Percentiles rank a stretch among this genome's conserved stretches.
These are phyloP conservation scores for Plantago elongata DNA, from an alignment of 257 asterid species.

Conservation along the genomic window DNA sequence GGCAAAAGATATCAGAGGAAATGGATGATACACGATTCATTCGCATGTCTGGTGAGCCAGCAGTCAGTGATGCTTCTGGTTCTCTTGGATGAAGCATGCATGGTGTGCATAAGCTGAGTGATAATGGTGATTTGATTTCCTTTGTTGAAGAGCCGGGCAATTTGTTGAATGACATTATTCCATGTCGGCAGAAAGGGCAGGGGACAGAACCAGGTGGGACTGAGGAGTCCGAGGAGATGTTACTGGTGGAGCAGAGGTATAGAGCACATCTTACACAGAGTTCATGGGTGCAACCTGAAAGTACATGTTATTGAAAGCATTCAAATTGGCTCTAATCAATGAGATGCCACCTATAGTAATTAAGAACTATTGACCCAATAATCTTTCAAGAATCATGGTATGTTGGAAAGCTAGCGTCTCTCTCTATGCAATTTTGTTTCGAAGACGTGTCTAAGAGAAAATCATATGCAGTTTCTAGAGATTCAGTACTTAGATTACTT, in stretches of 20 bases:
- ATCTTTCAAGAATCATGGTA: too few relatives aligned
- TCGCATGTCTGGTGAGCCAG: constrained; percentile 52
- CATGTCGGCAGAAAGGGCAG: constrained; percentile 85
- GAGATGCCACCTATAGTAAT: too few relatives aligned
- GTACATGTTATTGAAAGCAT: not conserved
- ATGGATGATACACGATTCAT: constrained; percentile 73
- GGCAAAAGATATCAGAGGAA: constrained; percentile 69
- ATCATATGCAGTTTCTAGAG: too few relatives aligned
- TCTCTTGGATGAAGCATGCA: constrained; percentile 89
- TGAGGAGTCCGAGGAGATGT: constrained; percentile 55
- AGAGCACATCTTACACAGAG: constrained; percentile 92
- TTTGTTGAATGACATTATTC: constrained; percentile 55
- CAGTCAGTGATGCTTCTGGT: constrained; percentile 45
- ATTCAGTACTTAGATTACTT: too few relatives aligned
- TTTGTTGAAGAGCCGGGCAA: constrained; percentile 62
- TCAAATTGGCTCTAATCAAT: too few relatives aligned
- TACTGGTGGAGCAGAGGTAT: constrained; percentile 91
- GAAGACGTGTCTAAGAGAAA: too few relatives aligned
- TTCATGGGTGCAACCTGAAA: constrained; percentile 82
- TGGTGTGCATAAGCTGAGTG: constrained; percentile 82
- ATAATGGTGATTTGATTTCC: constrained; percentile 53
- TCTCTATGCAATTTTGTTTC: too few relatives aligned
- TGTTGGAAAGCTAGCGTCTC: too few relatives aligned
- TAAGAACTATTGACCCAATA: too few relatives aligned
- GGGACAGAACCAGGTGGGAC: constrained; percentile 83